Base-by-base conservation (phyloP, 208 protist genomes). In the Vickermania ingenoplastis region DNA sequence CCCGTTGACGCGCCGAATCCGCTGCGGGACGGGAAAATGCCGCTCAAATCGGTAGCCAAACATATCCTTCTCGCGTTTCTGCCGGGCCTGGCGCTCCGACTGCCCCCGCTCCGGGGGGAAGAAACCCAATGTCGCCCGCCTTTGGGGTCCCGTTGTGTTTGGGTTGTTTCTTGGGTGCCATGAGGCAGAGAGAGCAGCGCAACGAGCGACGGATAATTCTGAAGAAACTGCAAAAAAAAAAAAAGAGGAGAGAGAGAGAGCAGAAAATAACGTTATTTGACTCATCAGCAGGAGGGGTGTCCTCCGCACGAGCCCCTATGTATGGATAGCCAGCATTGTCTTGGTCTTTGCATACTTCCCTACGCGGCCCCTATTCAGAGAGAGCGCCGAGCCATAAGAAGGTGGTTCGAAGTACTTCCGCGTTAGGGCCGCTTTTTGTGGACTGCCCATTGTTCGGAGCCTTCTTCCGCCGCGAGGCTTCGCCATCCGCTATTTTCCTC, bases 31-130 rank as follows among this genome's bases (percentile, higher is more conserved):
- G 25, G 74, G 74, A 55, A 94, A 73, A 63, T 87, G 72, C 50
- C 57, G 49, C 51, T 90, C 85, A 56, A 93, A 90, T 26, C 73
- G 74, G 48, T 92, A 73, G 23, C 73, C 71, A 60, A 96, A 96
- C 41, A 53, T 31, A 14, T 84, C 69, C 13, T 54, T 2, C n/a
- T 52, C 23, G 22, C 14, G 26, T 57, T 26, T 14, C 1, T 5
- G 29, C 29, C 36, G n/a, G 24, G 31, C 24, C 17, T 57, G 31
- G 13, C 27, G 13, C 0, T 53, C 31, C 2, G 49, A 36, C 57
- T 53, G 21, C 49, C 2, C 17, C 31, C 17, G 53, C 36, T 51
- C 29, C 22, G 57, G 27, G 31, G 13, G 29, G 24, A 31, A 25
- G 48, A 25, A 59, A 57, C 2, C 48, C 25, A 60, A 27, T 60